Percentiles rank a stretch among this genome's conserved stretches.
Conservation (phyloP, 345 rosid genomes). For the Ailanthus altissimus region DNA sequence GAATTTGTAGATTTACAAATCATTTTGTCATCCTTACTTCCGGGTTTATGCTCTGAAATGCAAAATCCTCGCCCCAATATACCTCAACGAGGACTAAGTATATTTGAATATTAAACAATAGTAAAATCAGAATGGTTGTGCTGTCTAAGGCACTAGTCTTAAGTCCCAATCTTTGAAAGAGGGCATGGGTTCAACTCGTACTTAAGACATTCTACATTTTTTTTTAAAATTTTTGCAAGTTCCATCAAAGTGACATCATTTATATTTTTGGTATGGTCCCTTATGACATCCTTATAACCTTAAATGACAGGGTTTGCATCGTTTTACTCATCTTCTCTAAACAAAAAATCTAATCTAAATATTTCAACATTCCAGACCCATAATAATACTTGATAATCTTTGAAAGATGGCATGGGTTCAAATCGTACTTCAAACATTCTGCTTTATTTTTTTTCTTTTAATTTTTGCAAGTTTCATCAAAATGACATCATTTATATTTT, state of each 20-base stretch:
- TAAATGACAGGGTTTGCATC: neutral
- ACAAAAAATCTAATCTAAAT: neutral
- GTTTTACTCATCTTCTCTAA: neutral
- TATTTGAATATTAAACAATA: too few species aligned
- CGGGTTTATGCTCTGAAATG: too few species aligned
- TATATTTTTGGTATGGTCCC: neutral
- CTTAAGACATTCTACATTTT: conserved; percentile 5
- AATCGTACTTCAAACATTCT: conserved; percentile 25
- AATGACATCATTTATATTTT: neutral
- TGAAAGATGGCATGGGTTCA: conserved; percentile 41
- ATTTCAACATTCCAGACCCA: neutral
- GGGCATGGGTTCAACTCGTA: conserved; percentile 37
- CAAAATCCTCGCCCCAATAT: too few species aligned
- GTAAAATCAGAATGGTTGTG: conserved; percentile 82
- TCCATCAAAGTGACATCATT: neutral
- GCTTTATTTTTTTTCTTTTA: neutral
- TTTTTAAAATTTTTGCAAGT: neutral
- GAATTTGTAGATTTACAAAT: too few species aligned
- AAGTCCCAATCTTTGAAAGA: conserved; percentile 63
- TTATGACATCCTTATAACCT: too few species aligned
- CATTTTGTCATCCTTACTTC: too few species aligned
- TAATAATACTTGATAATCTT: too few species aligned
- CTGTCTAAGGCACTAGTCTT: conserved; percentile 90
- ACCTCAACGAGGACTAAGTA: too few species aligned
- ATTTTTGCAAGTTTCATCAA: too few species aligned